Conservation (phyloP, 306 rosid species). For the Biancaea sappan region DNA sequence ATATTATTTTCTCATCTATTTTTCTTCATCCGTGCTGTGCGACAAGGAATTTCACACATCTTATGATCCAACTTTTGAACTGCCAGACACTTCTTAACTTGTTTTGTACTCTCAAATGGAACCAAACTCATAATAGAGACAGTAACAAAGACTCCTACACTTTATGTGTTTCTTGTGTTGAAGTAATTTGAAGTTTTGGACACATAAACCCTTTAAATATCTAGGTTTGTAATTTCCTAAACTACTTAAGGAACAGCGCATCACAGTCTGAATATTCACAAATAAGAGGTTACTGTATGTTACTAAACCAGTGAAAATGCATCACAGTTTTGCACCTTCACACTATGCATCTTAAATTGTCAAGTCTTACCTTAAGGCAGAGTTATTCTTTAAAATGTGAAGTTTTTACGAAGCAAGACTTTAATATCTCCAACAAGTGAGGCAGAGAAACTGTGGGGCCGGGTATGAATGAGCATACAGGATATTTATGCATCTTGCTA, state of each 20-base stretch:
- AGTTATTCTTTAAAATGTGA: constrained; percentile 94
- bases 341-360: too few species aligned
- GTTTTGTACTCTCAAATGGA: constrained; percentile 1
- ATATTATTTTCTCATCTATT: too few species aligned
- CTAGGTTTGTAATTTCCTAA: background rate
- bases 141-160: background rate
- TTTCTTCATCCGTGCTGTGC: too few species aligned
- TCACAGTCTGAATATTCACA: too few species aligned
- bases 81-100: background rate
- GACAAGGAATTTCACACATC: too few species aligned
- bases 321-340: too few species aligned
- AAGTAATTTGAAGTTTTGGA: background rate
- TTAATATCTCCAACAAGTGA: constrained; percentile 78
- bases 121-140: constrained; percentile 4
- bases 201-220: too few species aligned
- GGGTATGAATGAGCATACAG: too few species aligned
- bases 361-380: constrained; percentile 83
- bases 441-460: too few species aligned
- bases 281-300: too few species aligned
- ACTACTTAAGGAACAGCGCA: background rate
- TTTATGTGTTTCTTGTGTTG: constrained; percentile 1
- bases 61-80: background rate
- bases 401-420: constrained; percentile 97
- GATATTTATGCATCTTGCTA: too few species aligned
- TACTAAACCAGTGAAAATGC: too few species aligned